Percentiles rank a stretch among this genome's conserved stretches.
Evolutionary conservation across 169 alveolate genomes (phyloP).

Genomic region (Theileria parva): DNA sequence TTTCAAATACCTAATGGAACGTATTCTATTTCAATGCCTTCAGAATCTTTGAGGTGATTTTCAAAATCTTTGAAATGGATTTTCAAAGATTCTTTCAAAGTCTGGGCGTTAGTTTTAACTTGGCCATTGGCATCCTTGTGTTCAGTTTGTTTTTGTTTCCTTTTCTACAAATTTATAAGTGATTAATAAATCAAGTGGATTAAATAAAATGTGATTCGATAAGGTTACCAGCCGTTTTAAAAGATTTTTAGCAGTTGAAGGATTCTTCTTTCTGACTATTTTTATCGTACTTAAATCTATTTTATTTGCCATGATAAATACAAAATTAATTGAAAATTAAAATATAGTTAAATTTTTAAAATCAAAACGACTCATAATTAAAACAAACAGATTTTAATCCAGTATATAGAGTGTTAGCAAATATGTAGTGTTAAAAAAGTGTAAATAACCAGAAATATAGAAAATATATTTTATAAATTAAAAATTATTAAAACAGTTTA

Average conservation of each 20-base stretch:
- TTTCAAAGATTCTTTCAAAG: conserved; percentile 20
- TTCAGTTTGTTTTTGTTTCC: conserved; percentile 10
- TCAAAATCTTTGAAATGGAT: conserved; percentile 40
- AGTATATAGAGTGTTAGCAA: not conserved
- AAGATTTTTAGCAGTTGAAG: conserved; percentile 67
- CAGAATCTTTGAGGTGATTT: conserved; percentile 52
- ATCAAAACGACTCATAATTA: not conserved
- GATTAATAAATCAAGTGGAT: too few relatives aligned
- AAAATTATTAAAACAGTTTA: conserved; percentile 18
- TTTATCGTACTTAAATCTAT: conserved; percentile 44
- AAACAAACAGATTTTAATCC: not conserved
- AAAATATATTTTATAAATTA: not conserved
- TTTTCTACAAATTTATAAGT: conserved; percentile 15
- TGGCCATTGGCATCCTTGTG: not conserved
- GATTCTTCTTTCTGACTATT: conserved; percentile 68
- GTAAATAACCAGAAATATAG: not conserved
- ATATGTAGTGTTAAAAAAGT: not conserved
- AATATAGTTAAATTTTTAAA: not conserved
- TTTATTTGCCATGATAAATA: conserved; percentile 25
- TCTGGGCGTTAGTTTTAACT: conserved; percentile 23
- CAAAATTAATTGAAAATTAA: not conserved
- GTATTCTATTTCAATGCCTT: conserved; percentile 55
- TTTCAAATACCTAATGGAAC: conserved; percentile 13
- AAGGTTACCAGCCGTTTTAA: conserved; percentile 65
- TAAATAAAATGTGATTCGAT: not conserved